phyloP scores from a whole-genome alignment of 169 alveolate species.

The Cryptosporidium parvum region DNA sequence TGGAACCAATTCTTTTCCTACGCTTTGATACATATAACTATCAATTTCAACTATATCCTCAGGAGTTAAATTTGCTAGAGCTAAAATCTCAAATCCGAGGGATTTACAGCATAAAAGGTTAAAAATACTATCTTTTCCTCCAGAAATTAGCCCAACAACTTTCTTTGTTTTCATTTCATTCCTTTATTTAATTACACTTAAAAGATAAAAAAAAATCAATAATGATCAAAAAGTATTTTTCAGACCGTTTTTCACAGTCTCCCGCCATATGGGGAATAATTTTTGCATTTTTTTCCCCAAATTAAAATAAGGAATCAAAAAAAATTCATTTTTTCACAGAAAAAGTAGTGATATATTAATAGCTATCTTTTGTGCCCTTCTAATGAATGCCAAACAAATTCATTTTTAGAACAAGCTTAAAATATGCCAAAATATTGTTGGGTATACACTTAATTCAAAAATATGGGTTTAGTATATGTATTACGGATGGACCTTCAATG shows the following conservation, averaged over 20 bases:
- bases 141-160: constrained; percentile 88
- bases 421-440: constrained; percentile 14
- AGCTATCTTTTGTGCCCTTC: neutral
- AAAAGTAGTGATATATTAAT: too few species aligned
- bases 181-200: neutral
- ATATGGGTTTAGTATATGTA: constrained; percentile 36
- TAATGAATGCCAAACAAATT: constrained; percentile 22
- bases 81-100: constrained; percentile 77
- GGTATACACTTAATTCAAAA: constrained; percentile 22
- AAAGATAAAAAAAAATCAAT: neutral
- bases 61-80: constrained; percentile 76
- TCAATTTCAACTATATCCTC: constrained; percentile 88
- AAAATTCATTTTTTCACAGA: neutral
- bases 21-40: constrained; percentile 96
- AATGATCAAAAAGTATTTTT: neutral
- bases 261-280: neutral
- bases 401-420: neutral
- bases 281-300: neutral
- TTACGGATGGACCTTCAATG: constrained; percentile 69
- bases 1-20: constrained; percentile 92
- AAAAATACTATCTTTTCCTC: constrained; percentile 89
- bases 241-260: constrained; percentile 6
- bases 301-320: neutral
- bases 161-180: constrained; percentile 77
- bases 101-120: constrained; percentile 79